Percentiles rank a stretch among this genome's conserved stretches.
Evolutionary conservation across 2,329 filamentous ascomycete genomes (phyloP).

Genomic region (Chaetomium strumarium): DNA sequence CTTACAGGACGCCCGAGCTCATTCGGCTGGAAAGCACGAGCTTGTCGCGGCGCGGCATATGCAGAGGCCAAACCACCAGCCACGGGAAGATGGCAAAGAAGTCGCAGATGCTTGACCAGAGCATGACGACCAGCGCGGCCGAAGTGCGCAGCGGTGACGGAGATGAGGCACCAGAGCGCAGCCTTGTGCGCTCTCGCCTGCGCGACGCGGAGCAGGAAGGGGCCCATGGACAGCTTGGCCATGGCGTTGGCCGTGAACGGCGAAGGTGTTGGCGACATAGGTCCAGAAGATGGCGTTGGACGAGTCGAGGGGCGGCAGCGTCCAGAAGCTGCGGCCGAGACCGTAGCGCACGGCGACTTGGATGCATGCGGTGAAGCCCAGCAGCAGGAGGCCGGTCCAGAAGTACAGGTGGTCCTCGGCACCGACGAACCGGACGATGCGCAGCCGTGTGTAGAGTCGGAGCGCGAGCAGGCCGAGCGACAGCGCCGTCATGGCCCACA

Average conservation of each 20-base stretch:
- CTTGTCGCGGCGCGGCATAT: slow-evolving; percentile 41
- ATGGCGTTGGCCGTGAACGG: slow-evolving; percentile 35
- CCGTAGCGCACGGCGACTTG: slow-evolving; percentile 33
- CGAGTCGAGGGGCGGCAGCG: slow-evolving; percentile 30
- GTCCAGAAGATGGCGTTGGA: slow-evolving; percentile 36
- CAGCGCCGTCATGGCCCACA: slow-evolving; percentile 33
- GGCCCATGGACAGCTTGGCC: slow-evolving; percentile 35
- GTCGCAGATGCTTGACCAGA: slow-evolving; percentile 36
- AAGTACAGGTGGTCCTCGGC: slow-evolving; percentile 34
- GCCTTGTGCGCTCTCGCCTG: slow-evolving; percentile 32
- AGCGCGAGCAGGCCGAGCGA: slow-evolving; percentile 31
- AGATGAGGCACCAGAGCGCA: slow-evolving; percentile 30
- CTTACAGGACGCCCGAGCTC: slow-evolving; percentile 38
- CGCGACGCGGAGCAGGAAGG: slow-evolving; percentile 35
- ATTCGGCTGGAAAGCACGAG: slow-evolving; percentile 38
- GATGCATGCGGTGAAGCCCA: slow-evolving; percentile 31
- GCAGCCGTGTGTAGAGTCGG: slow-evolving; percentile 34
- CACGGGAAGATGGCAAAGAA: slow-evolving; percentile 39
- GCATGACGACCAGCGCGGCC: slow-evolving; percentile 30
- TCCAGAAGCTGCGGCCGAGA: slow-evolving; percentile 31
- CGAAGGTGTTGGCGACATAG: slow-evolving; percentile 34
- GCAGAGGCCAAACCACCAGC: slow-evolving; percentile 39
- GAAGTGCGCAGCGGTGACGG: slow-evolving; percentile 31
- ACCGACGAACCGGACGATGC: slow-evolving; percentile 33
- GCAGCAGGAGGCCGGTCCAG: slow-evolving; percentile 32